Evolutionary conservation across 2,329 filamentous ascomycete species (phyloP).

Genomic region (Herpotrichia juniperi): DNA sequence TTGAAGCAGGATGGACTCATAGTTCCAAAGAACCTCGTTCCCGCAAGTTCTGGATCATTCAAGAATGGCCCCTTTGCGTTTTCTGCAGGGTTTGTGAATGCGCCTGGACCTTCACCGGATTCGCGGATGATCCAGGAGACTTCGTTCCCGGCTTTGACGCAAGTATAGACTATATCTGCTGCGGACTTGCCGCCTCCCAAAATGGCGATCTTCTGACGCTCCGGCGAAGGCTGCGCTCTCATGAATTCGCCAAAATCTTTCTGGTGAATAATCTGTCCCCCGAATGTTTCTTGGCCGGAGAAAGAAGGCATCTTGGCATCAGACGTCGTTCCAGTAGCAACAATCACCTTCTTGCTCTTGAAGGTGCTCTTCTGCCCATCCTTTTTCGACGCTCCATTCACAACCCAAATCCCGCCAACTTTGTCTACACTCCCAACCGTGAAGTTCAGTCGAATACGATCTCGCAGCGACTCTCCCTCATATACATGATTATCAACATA

Average conservation of each 20-base stretch:
- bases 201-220: conserved; percentile 29
- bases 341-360: conserved; percentile 18
- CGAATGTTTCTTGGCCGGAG: conserved; percentile 29
- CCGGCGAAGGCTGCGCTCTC: conserved; percentile 15
- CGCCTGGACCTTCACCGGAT: conserved; percentile 36
- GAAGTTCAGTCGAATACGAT: conserved; percentile 20
- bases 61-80: not conserved
- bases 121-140: conserved; percentile 44
- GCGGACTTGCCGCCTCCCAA: conserved; percentile 42
- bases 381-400: not conserved
- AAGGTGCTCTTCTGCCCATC: conserved; percentile 10
- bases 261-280: conserved; percentile 35
- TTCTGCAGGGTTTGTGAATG: conserved; percentile 8
- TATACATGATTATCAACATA: conserved; percentile 31
- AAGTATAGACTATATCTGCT: conserved; percentile 45
- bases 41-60: not conserved
- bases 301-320: conserved; percentile 36
- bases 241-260: conserved; percentile 38
- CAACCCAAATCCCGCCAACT: conserved; percentile 9
- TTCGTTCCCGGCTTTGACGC: conserved; percentile 34
- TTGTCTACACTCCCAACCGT: conserved; percentile 22
- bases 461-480: conserved; percentile 15
- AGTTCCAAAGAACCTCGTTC: not conserved
- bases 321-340: conserved; percentile 26
- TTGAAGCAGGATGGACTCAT: not conserved